Evolutionary conservation across 352 stramenopile genomes (phyloP).

Genomic region (Chrysophaeum taylorii): DNA sequence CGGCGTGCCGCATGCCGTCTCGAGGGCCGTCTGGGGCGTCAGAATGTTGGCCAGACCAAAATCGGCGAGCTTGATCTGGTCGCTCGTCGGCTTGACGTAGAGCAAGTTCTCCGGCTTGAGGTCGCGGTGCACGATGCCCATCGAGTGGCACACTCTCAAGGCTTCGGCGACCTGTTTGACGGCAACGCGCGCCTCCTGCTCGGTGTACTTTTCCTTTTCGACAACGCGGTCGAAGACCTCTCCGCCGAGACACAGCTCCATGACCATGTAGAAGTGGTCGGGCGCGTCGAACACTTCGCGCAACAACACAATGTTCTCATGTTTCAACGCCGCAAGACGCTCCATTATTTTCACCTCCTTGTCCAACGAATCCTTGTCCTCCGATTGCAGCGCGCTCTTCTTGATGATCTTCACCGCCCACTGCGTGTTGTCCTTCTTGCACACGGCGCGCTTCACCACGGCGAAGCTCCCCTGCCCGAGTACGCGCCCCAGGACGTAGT

Average conservation of each 20-base stretch:
- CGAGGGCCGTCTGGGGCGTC: constrained; percentile 23
- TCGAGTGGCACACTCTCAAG: constrained; percentile 67
- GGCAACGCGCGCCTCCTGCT: constrained; percentile 64
- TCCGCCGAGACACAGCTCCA: constrained; percentile 45
- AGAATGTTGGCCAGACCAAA: constrained; percentile 39
- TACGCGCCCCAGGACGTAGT: constrained; percentile 34
- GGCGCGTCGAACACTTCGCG: constrained; percentile 70
- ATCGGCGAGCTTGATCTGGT: constrained; percentile 45
- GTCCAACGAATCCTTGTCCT: constrained; percentile 31
- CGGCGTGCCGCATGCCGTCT: constrained; percentile 83
- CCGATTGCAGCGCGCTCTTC: constrained; percentile 29
- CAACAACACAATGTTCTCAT: constrained; percentile 69
- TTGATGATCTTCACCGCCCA: constrained; percentile 39
- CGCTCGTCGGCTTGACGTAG: constrained; percentile 11
- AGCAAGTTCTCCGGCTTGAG: constrained; percentile 80
- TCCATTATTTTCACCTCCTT: constrained; percentile 33
- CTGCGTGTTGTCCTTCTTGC: constrained; percentile 33
- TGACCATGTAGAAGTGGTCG: constrained; percentile 80
- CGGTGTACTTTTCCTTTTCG: constrained; percentile 76
- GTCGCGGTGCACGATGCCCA: constrained; percentile 66
- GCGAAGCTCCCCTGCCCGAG: constrained; percentile 34
- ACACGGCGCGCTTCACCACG: constrained; percentile 32
- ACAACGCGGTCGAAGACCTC: constrained; percentile 84
- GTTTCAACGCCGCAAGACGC: constrained; percentile 39
- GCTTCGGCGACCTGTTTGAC: constrained; percentile 69